These are phyloP conservation scores for Hygrophila difformis DNA, from an alignment of 257 asterid genomes.

Conservation along the genomic window DNA sequence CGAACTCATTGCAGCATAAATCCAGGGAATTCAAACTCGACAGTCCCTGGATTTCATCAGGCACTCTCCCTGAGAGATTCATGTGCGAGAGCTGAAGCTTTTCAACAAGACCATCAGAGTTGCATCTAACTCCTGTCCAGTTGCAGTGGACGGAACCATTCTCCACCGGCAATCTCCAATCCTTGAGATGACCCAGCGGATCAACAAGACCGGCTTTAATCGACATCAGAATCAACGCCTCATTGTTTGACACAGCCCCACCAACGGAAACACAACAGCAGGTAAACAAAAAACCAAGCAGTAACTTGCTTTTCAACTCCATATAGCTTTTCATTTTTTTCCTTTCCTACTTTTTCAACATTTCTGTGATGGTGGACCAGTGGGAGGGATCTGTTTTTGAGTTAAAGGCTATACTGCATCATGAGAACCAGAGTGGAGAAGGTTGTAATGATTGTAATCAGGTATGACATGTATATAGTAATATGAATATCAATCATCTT, in stretches of 20 bases:
- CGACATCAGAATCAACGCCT: slow-evolving; percentile 34
- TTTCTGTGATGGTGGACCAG: background rate
- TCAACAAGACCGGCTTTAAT: slow-evolving; percentile 49
- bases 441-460: background rate
- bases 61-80: slow-evolving; percentile 56
- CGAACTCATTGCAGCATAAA: slow-evolving; percentile 40
- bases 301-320: background rate
- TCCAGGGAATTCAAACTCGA: slow-evolving; percentile 28
- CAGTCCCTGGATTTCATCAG: slow-evolving; percentile 38
- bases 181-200: slow-evolving; percentile 33
- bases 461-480: background rate
- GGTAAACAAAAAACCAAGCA: slow-evolving; percentile 19
- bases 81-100: slow-evolving; percentile 50
- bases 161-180: slow-evolving; percentile 31
- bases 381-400: too few relatives aligned
- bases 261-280: slow-evolving; percentile 50
- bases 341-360: background rate
- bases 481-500: too few relatives aligned
- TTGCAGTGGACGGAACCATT: slow-evolving; percentile 26
- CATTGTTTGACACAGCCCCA: slow-evolving; percentile 14
- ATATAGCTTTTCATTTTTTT: background rate
- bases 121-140: slow-evolving; percentile 62
- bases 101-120: slow-evolving; percentile 33
- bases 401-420: background rate
- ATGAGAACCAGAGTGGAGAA: background rate